These are phyloP conservation scores for thale cress (Arabidopsis thaliana) DNA, from an alignment of 345 rosid genomes.

Conservation along the genomic window TAIR10.1 NC_003075.7:9682501-9683000, in stretches of 20 bases:
- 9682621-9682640: neutral
- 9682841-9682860: constrained; percentile 91
- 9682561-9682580: neutral
- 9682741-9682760: neutral
- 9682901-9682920: constrained; percentile 99
- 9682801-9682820: constrained; percentile 93
- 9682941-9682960: constrained; percentile 36
- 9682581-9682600: neutral
- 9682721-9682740: neutral
- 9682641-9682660: neutral
- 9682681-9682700: neutral
- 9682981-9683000: constrained; percentile 1
- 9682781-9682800: constrained; percentile 50
- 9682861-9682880: constrained; percentile 98
- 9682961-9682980: neutral
- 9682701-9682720: neutral
- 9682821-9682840: constrained; percentile 95
- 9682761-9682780: neutral
- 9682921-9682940: constrained; percentile 98
- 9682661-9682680: neutral
- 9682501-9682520: constrained; percentile 97
- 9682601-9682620: neutral
- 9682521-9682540: constrained; percentile 97
- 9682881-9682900: constrained; percentile 95
- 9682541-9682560: constrained; percentile 65